A percentile compares a stretch with the other conserved stretches of the same genome.
Evolutionary conservation across 1,284 basidiomycete genomes (phyloP).

Genomic region (Cryptococcus amylolentus): DNA sequence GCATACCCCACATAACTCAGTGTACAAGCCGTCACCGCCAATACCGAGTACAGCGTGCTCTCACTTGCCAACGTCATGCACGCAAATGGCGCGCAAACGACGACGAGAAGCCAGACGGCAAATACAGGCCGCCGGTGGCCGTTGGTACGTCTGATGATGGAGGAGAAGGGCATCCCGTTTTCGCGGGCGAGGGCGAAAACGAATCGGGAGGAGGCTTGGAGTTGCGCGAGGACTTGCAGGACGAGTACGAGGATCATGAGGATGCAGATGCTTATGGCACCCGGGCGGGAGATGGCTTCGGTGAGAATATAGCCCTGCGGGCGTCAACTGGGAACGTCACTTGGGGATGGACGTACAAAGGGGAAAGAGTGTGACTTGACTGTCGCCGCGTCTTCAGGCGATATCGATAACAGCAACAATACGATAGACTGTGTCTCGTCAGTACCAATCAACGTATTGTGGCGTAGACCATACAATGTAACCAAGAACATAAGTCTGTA

Average conservation of each 20-base stretch:
- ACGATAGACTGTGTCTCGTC: constrained; percentile 31
- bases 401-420: constrained; percentile 40
- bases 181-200: constrained; percentile 47
- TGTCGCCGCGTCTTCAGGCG: constrained; percentile 27
- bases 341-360: constrained; percentile 24
- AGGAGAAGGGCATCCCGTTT: constrained; percentile 46
- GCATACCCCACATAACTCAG: constrained; percentile 43
- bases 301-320: constrained; percentile 41
- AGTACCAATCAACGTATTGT: background rate
- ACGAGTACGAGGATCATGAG: constrained; percentile 35
- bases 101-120: constrained; percentile 42
- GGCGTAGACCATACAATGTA: constrained; percentile 35
- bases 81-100: constrained; percentile 35
- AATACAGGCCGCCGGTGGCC: constrained; percentile 34
- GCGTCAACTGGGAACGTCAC: background rate
- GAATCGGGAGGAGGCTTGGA: constrained; percentile 48
- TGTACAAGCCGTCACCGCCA: constrained; percentile 35
- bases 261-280: constrained; percentile 36
- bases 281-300: constrained; percentile 29
- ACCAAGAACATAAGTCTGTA: constrained; percentile 38
- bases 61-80: constrained; percentile 25
- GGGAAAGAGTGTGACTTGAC: constrained; percentile 36
- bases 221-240: constrained; percentile 44
- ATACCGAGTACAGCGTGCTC: constrained; percentile 33
- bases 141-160: constrained; percentile 38